Evolutionary conservation across 2,329 filamentous ascomycete genomes (phyloP).

Genomic region (Fusarium ramigenum): DNA sequence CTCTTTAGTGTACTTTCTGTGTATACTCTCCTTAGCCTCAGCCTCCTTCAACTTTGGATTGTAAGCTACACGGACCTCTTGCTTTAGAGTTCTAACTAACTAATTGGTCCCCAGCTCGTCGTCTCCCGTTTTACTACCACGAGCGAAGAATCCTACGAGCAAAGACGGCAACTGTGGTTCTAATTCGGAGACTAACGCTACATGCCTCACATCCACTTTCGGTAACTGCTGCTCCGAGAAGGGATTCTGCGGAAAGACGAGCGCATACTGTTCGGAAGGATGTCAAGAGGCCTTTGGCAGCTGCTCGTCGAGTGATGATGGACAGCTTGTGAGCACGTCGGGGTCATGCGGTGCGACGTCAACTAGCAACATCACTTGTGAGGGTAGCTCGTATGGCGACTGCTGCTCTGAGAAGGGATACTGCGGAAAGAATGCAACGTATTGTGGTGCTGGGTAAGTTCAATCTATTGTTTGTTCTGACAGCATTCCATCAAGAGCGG

Average conservation of each 20-base stretch:
- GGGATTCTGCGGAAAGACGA: not conserved
- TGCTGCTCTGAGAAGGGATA: not conserved
- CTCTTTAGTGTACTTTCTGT: not conserved
- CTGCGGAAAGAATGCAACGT: not conserved
- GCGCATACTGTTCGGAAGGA: not conserved
- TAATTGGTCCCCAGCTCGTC: not conserved
- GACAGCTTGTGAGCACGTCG: not conserved
- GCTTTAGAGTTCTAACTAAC: accelerated
- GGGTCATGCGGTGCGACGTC: not conserved
- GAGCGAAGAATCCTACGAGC: not conserved
- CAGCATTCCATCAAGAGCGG: accelerated
- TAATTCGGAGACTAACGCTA: not conserved
- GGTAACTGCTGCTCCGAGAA: not conserved
- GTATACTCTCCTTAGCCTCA: not conserved
- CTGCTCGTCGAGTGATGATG: not conserved
- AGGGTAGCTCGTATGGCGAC: not conserved
- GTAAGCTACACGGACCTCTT: not conserved
- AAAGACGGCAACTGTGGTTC: not conserved
- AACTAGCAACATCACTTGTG: not conserved
- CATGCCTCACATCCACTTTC: not conserved
- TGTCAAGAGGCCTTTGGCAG: not conserved
- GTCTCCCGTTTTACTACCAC: not conserved
- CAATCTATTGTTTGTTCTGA: not conserved
- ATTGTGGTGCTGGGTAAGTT: not conserved
- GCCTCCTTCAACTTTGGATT: not conserved